Base-by-base conservation (phyloP, 805 yeast genomes). In the Suhomyces prunicola region DNA sequence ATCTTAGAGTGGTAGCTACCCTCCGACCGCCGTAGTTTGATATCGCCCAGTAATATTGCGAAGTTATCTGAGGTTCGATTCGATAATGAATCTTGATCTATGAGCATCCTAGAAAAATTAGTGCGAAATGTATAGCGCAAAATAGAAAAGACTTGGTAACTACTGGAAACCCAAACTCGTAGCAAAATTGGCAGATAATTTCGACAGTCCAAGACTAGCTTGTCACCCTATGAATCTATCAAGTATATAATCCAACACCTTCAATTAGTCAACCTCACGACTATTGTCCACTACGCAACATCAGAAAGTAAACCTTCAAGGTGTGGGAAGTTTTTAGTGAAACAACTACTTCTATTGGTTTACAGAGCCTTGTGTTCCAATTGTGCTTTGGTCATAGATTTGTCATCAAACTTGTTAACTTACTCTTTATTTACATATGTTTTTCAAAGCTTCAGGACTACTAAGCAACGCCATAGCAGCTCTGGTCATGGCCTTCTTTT, bases 401-500 rank as follows among this genome's bases (percentile, higher is more conserved):
- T 31, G 9, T 33, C 36, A 29, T 29, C 17, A n/a, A 33, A 5
- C 6, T n/a, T 33, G 9, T n/a, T n/a, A n/a, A 29, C 2, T 5
- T n/a, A 13, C 15, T 33, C 10, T 3, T 47, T 29, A 47, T 23
- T 47, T 47, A 29, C 52, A 49, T 27, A 57, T 47, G 47, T 57
- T 58, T 19, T 55, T 53, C 42, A 60, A 53, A 10, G 61, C 61
- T 27, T 58, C 57, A 49, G 61, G 58, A 50, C 59, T 59, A 46
- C 70, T 66, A 49, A 73, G 57, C 19, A 74, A 60, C 9, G 72
- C 66, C 60, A 68, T 67, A 9, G 80, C 80, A 2, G 76, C 76
- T 53, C 73, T 60, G 12, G 74, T 66, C 67, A 71, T 68, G 4
- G 78, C 78, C 52, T 65, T 69, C 54, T 73, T 74, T 62, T 73